Conservation (phyloP, 352 stramenopile species). For the Globisporangium acanthophoron region DNA sequence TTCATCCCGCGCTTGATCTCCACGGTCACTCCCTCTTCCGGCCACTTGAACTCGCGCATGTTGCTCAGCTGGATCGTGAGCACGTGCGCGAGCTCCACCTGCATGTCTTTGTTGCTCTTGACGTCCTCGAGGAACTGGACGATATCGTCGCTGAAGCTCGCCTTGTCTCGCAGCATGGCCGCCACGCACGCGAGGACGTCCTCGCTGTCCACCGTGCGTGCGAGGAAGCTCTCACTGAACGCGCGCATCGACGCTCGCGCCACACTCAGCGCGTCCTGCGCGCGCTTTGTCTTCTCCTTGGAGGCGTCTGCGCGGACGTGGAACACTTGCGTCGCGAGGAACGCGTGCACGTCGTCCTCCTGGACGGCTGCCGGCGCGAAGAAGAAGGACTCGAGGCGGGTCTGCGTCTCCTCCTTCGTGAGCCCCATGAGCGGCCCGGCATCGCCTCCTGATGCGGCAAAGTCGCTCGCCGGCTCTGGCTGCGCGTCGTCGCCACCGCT, state of each 20-base stretch:
- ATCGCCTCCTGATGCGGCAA: slow-evolving; percentile 4
- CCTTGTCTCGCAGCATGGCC: slow-evolving; percentile 25
- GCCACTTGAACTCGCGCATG: slow-evolving; percentile 32
- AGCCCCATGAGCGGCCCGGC: slow-evolving; percentile 20
- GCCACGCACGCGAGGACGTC: slow-evolving; percentile 23
- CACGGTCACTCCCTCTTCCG: slow-evolving; percentile 23
- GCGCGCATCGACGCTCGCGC: slow-evolving; percentile 11
- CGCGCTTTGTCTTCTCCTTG: slow-evolving; percentile 17
- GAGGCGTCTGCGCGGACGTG: slow-evolving; percentile 17
- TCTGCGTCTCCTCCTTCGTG: slow-evolving; percentile 30
- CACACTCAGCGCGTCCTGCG: slow-evolving; percentile 18
- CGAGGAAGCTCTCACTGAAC: slow-evolving; percentile 24
- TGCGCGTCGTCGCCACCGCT: not conserved
- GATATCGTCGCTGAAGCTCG: slow-evolving; percentile 27
- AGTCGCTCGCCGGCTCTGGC: slow-evolving; percentile 5
- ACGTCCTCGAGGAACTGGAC: slow-evolving; percentile 30
- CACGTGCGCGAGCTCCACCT: slow-evolving; percentile 35
- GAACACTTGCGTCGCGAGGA: slow-evolving; percentile 32
- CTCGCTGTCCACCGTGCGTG: slow-evolving; percentile 13
- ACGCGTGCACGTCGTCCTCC: slow-evolving; percentile 30
- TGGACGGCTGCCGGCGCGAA: slow-evolving; percentile 23
- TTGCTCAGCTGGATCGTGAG: slow-evolving; percentile 47
- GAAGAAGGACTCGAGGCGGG: slow-evolving; percentile 36
- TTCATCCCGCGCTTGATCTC: slow-evolving; percentile 40
- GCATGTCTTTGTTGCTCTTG: slow-evolving; percentile 22